Evolutionary conservation across 176 grass and related monocot species (phyloP).

Genomic region (Juncus effusus): DNA sequence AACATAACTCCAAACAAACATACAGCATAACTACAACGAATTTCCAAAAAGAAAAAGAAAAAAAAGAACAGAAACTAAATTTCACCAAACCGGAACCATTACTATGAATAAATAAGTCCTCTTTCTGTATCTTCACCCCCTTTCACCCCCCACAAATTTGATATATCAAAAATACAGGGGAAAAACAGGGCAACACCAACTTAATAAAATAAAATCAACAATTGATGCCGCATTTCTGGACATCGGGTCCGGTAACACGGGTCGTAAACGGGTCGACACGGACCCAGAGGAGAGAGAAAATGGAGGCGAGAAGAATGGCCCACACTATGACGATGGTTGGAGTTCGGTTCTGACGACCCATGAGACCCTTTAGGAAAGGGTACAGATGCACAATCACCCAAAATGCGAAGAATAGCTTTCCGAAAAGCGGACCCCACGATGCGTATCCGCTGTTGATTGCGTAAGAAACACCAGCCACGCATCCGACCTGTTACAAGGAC

Average conservation of each 20-base stretch:
- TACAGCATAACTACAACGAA: constrained; percentile 26
- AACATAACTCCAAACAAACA: constrained; percentile 36
- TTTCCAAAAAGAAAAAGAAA: constrained; percentile 24
- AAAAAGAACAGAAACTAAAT: constrained; percentile 22
- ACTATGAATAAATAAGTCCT: constrained; percentile 25
- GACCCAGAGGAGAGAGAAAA: constrained; percentile 79
- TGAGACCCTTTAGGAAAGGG: constrained; percentile 80
- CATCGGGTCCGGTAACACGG: constrained; percentile 51
- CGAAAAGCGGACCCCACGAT: constrained; percentile 78
- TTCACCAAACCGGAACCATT: constrained; percentile 15
- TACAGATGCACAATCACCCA: constrained; percentile 78
- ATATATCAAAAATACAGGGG: too few species aligned
- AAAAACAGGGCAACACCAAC: not conserved
- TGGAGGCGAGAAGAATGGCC: constrained; percentile 71
- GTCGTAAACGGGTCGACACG: constrained; percentile 81
- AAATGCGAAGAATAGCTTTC: constrained; percentile 79
- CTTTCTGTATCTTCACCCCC: constrained; percentile 24
- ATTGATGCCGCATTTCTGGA: constrained; percentile 58
- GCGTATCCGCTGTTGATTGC: constrained; percentile 73
- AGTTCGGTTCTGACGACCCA: constrained; percentile 66
- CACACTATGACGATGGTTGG: constrained; percentile 75
- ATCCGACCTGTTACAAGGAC: constrained; percentile 23
- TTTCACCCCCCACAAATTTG: too few species aligned
- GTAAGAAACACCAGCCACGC: constrained; percentile 69
- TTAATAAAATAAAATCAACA: constrained; percentile 34